phyloP scores from a whole-genome alignment of 2,329 filamentous ascomycete species.

The Exophiala viscosa region DNA sequence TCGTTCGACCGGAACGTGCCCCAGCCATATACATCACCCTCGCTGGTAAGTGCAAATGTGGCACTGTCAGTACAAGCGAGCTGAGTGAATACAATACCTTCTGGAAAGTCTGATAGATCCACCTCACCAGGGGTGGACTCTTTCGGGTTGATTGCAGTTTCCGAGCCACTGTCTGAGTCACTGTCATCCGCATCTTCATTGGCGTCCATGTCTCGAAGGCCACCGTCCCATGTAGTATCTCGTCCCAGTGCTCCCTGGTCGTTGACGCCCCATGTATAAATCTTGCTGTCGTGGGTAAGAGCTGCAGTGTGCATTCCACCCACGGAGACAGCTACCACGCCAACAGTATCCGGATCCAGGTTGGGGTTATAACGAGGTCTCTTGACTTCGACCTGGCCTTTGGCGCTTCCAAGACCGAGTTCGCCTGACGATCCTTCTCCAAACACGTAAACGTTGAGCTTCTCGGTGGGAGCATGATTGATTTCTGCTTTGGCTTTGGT shows the following conservation, averaged over 20 bases:
- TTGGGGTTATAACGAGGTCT: slow-evolving; percentile 65
- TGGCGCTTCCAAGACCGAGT: slow-evolving; percentile 69
- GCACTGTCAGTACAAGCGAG: slow-evolving; percentile 71
- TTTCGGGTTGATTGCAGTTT: slow-evolving; percentile 65
- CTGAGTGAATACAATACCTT: slow-evolving; percentile 62
- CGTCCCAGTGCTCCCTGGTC: slow-evolving; percentile 75
- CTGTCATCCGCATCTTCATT: slow-evolving; percentile 38
- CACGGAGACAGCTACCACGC: slow-evolving; percentile 56
- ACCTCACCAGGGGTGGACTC: slow-evolving; percentile 66
- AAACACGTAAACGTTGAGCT: slow-evolving; percentile 72
- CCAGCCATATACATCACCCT: slow-evolving; percentile 77
- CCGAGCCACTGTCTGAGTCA: slow-evolving; percentile 42
- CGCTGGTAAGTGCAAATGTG: slow-evolving; percentile 70
- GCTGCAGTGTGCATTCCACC: slow-evolving; percentile 73
- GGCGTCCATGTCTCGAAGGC: slow-evolving; percentile 29
- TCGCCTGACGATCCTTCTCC: slow-evolving; percentile 73
- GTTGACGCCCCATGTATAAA: slow-evolving; percentile 86
- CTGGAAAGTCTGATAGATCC: slow-evolving; percentile 51
- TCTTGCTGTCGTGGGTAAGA: slow-evolving; percentile 72
- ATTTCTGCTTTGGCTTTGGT: slow-evolving; percentile 41
- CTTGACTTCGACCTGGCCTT: slow-evolving; percentile 62
- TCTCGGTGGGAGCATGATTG: slow-evolving; percentile 59
- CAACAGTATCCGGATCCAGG: slow-evolving; percentile 52
- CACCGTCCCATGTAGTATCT: slow-evolving; percentile 57
- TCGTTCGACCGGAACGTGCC: slow-evolving; percentile 70